Conservation (phyloP, 2,329 filamentous ascomycete species). For the Nigrograna mackinnonii region DNA sequence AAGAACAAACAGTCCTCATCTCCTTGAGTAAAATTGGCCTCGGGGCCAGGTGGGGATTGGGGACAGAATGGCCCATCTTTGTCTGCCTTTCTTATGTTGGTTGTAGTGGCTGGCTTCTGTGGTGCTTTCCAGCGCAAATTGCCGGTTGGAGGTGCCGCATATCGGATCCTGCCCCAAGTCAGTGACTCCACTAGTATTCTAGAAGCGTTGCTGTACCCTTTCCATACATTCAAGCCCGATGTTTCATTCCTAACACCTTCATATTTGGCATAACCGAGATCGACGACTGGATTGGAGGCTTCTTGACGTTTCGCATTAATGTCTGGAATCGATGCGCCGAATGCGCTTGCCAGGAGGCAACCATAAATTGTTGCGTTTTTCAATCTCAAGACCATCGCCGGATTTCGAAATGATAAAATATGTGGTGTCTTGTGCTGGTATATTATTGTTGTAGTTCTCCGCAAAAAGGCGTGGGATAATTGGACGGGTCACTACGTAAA, state of each 20-base stretch:
- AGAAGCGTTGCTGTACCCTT: slow-evolving; percentile 16
- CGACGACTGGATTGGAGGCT: slow-evolving; percentile 9
- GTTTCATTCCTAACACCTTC: slow-evolving; percentile 16
- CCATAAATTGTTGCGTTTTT: too few species aligned
- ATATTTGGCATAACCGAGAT: slow-evolving; percentile 25
- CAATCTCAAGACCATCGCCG: too few species aligned
- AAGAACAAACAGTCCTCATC: slow-evolving; percentile 43
- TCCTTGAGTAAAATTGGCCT: slow-evolving; percentile 1
- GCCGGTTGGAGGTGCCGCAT: slow-evolving; percentile 20
- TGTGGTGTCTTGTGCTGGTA: too few species aligned
- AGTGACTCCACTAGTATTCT: background rate
- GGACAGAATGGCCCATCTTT: slow-evolving; percentile 18
- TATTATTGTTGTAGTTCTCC: too few species aligned
- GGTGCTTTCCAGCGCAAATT: slow-evolving; percentile 22
- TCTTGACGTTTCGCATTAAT: too few species aligned
- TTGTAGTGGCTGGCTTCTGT: slow-evolving; percentile 11
- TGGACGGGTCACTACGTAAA: too few species aligned
- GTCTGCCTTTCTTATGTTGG: slow-evolving; percentile 9
- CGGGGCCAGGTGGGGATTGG: slow-evolving; percentile 10
- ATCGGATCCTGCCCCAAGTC: slow-evolving; percentile 26
- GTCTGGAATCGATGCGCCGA: too few species aligned
- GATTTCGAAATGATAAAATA: too few species aligned
- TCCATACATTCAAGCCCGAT: slow-evolving; percentile 23
- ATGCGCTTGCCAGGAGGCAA: too few species aligned
- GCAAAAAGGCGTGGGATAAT: too few species aligned